Conservation (phyloP, 192 early-diverging fungal genomes). For the Spizellomyces sp. region DNA sequence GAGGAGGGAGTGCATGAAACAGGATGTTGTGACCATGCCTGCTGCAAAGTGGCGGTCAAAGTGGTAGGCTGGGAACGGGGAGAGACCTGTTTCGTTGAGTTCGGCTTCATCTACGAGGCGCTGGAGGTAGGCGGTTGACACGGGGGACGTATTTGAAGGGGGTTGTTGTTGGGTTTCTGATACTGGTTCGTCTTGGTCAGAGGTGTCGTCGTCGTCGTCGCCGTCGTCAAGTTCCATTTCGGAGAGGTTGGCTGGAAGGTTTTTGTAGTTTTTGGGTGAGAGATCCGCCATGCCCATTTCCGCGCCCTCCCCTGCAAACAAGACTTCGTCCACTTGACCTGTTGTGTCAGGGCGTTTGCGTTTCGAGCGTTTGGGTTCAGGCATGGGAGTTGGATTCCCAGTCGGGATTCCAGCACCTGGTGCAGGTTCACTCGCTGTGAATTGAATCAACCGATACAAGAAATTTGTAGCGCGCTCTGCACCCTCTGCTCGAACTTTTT, state of each 20-base stretch:
- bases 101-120: slow-evolving; percentile 48
- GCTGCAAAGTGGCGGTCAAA: slow-evolving; percentile 56
- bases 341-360: neutral
- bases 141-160: neutral
- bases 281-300: slow-evolving; percentile 25
- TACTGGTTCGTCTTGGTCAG: neutral
- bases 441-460: slow-evolving; percentile 33
- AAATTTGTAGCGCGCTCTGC: slow-evolving; percentile 31
- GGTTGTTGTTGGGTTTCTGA: neutral
- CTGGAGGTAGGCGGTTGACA: slow-evolving; percentile 47
- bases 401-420: neutral
- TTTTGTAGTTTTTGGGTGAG: neutral
- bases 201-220: slow-evolving; percentile 11
- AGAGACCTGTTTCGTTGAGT: slow-evolving; percentile 49
- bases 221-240: neutral
- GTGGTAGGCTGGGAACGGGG: slow-evolving; percentile 48
- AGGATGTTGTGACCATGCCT: slow-evolving; percentile 46
- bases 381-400: slow-evolving; percentile 2
- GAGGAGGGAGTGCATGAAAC: slow-evolving; percentile 51
- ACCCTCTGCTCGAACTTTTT: slow-evolving; percentile 40
- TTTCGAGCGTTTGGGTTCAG: neutral
- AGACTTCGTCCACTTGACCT: slow-evolving; percentile 12
- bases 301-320: slow-evolving; percentile 29
- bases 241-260: neutral
- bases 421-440: slow-evolving; percentile 20